Evolutionary conservation across 2,329 filamentous ascomycete genomes (phyloP).

Genomic region (Chaetomium sp.): DNA sequence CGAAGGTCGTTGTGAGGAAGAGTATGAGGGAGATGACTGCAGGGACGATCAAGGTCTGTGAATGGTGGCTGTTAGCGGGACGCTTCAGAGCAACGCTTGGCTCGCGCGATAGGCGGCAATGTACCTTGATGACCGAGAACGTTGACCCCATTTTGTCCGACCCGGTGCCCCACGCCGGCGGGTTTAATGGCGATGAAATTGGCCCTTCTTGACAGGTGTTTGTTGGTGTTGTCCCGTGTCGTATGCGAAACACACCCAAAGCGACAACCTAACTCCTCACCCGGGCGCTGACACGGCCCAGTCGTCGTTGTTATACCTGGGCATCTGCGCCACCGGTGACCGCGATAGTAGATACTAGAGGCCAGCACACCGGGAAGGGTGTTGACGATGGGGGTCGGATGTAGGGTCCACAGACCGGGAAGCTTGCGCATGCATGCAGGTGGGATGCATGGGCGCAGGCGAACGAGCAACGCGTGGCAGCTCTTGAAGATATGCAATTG

Average conservation of each 20-base stretch:
- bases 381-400: background rate
- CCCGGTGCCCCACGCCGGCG: background rate
- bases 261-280: no score
- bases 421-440: background rate
- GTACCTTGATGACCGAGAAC: constrained; percentile 33
- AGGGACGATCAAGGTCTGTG: constrained; percentile 62
- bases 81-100: background rate
- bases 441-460: background rate
- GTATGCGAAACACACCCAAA: no score
- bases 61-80: background rate
- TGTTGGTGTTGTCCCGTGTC: no score
- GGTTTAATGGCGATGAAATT: no score
- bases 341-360: background rate
- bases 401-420: no score
- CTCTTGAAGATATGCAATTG: constrained; percentile 5
- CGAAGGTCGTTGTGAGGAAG: constrained; percentile 60
- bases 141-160: constrained; percentile 29
- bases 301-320: background rate
- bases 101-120: background rate
- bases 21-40: constrained; percentile 63
- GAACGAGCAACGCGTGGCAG: background rate
- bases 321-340: background rate
- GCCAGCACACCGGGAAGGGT: background rate
- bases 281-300: background rate
- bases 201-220: no score